Percentiles rank a stretch among this genome's conserved stretches.
Conservation (phyloP, 495 filamentous ascomycete genomes). For the Oleoguttula mirabilis region DNA sequence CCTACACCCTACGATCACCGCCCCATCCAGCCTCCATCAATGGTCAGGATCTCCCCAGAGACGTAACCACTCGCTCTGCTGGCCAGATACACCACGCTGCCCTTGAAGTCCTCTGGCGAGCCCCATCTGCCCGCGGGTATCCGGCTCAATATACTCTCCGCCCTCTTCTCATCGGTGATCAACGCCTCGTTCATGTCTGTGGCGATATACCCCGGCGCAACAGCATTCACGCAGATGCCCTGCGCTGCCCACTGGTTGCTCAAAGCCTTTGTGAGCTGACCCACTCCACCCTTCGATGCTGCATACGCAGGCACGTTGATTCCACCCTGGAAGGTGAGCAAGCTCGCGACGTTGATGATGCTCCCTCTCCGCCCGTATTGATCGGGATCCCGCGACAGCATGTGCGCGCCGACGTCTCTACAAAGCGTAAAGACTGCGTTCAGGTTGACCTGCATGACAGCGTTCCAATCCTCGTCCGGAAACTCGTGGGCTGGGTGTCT, state of each 20-base stretch:
- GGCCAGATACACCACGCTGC: constrained; percentile 65
- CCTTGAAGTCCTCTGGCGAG: constrained; percentile 78
- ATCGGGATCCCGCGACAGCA: constrained; percentile 49
- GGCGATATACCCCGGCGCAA: constrained; percentile 59
- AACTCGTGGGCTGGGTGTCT: constrained; percentile 67
- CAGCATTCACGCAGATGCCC: constrained; percentile 45
- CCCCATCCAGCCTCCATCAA: constrained; percentile 94
- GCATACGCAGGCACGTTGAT: constrained; percentile 86
- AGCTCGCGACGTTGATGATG: constrained; percentile 76
- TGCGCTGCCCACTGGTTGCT: constrained; percentile 74
- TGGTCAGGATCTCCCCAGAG: constrained; percentile 63
- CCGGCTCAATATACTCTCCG: constrained; percentile 61
- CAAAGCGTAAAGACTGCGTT: constrained; percentile 70
- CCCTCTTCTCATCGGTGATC: constrained; percentile 55
- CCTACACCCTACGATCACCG: too few relatives aligned
- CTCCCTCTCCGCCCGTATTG: constrained; percentile 50
- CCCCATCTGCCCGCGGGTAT: constrained; percentile 88
- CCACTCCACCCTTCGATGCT: constrained; percentile 76
- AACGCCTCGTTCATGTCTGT: constrained; percentile 89
- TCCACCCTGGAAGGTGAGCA: constrained; percentile 84
- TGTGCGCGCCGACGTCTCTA: constrained; percentile 75
- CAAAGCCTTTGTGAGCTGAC: constrained; percentile 76
- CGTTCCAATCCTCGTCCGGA: constrained; percentile 71
- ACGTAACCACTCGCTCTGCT: constrained; percentile 68
- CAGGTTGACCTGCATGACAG: constrained; percentile 78